These are phyloP conservation scores for Annulohypoxylon truncatum DNA, from an alignment of 2,329 filamentous ascomycete genomes.

Conservation along the genomic window DNA sequence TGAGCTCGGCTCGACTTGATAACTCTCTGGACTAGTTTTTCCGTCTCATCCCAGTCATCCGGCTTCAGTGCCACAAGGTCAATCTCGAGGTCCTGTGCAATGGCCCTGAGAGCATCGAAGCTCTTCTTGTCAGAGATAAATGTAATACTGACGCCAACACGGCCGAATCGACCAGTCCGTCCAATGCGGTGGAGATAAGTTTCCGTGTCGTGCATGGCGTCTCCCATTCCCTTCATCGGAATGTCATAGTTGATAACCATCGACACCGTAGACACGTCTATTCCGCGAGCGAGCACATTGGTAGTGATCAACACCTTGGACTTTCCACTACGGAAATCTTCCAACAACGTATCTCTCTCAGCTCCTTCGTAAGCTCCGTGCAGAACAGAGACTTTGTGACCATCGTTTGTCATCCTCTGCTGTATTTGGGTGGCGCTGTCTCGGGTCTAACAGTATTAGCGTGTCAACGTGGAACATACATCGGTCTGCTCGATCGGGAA, in stretches of 20 bases:
- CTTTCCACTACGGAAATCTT: conserved; percentile 85
- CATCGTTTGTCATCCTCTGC: conserved; percentile 84
- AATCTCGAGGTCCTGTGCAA: conserved; percentile 82
- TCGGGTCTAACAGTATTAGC: conserved; percentile 70
- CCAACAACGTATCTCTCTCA: conserved; percentile 85
- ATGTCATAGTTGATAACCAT: conserved; percentile 99
- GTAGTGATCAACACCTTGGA: conserved; percentile 98
- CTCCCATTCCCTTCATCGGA: conserved; percentile 78
- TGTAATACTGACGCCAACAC: conserved; percentile 94
- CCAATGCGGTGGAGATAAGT: conserved; percentile 99
- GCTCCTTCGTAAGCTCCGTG: conserved; percentile 88
- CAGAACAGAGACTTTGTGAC: conserved; percentile 90
- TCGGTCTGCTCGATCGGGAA: neutral
- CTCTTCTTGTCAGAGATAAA: conserved; percentile 90
- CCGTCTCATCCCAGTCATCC: conserved; percentile 90
- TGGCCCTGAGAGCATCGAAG: conserved; percentile 82
- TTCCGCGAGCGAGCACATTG: conserved; percentile 94
- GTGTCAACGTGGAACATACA: neutral
- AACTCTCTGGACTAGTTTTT: conserved; percentile 82
- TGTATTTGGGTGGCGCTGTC: conserved; percentile 88
- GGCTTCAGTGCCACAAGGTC: conserved; percentile 84
- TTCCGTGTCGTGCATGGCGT: conserved; percentile 88
- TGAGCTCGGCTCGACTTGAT: conserved; percentile 77
- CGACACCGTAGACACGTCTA: conserved; percentile 89
- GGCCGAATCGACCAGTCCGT: conserved; percentile 94